A percentile compares a stretch with the other conserved stretches of the same genome.
phyloP scores from a whole-genome alignment of 495 filamentous ascomycete species.

The Bacidia rubella region DNA sequence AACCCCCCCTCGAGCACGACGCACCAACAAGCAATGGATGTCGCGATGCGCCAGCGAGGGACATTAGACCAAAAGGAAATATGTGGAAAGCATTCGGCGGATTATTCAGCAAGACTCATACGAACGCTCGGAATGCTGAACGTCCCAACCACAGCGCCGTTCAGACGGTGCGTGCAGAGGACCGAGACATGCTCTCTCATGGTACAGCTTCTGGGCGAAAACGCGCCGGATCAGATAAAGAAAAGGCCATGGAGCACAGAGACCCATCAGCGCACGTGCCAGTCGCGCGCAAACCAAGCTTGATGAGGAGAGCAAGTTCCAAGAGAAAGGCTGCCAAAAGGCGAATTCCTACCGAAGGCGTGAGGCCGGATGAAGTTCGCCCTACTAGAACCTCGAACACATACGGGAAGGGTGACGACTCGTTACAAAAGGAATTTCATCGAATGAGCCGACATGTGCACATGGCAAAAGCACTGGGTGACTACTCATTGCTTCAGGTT shows the following conservation, averaged over 20 bases:
- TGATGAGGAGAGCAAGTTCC: conserved; percentile 3
- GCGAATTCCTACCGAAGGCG: not conserved
- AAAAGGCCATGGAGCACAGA: conserved; percentile 10
- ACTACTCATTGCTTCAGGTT: conserved; percentile 41
- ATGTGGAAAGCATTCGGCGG: conserved; percentile 46
- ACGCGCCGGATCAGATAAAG: conserved; percentile 11
- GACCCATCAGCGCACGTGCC: not conserved
- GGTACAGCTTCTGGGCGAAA: conserved; percentile 9
- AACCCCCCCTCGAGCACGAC: not conserved
- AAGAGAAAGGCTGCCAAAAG: not conserved
- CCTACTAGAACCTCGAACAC: not conserved
- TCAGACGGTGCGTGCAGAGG: not conserved
- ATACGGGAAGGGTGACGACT: not conserved
- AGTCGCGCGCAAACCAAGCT: not conserved
- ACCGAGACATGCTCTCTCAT: not conserved
- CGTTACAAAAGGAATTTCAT: no score
- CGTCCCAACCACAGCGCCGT: conserved; percentile 7
- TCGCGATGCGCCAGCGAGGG: conserved; percentile 8
- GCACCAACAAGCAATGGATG: not conserved
- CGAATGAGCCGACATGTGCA: not conserved
- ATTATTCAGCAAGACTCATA: conserved; percentile 35
- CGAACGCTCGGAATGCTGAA: conserved; percentile 17
- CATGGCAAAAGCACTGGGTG: not conserved
- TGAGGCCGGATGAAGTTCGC: not conserved
- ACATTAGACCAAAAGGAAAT: conserved; percentile 31